Conservation (phyloP, 257 asterid genomes). For the Mentha longifolia region DNA sequence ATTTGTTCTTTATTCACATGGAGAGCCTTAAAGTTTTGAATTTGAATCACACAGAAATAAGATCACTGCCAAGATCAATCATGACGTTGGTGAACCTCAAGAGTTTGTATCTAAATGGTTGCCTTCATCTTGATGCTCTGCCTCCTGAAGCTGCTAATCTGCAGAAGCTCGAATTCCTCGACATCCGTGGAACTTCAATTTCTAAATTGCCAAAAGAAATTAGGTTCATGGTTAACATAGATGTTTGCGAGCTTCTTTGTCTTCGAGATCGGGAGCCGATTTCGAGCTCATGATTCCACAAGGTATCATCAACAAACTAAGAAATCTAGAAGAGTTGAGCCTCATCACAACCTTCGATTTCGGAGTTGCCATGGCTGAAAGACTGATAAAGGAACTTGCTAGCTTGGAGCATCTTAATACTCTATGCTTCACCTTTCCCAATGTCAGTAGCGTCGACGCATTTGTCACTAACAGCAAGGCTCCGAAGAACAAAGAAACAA, state of each 20-base stretch:
- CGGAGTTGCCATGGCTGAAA: background rate
- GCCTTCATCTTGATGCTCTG: background rate
- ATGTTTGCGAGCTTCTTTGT: constrained; percentile 23
- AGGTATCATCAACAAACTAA: background rate
- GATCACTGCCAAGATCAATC: background rate
- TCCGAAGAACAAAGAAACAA: background rate
- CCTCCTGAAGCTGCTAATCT: background rate
- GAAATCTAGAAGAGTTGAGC: constrained; percentile 24
- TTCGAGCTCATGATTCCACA: no score
- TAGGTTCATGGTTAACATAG: background rate
- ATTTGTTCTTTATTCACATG: background rate
- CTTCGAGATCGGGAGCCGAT: no score
- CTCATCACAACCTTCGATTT: background rate
- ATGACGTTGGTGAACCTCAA: background rate
- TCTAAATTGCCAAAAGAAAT: constrained; percentile 4
- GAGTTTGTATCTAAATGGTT: constrained; percentile 12
- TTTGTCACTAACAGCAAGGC: constrained; percentile 18
- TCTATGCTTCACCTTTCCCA: constrained; percentile 25
- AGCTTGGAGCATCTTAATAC: constrained; percentile 22
- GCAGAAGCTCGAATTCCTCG: background rate
- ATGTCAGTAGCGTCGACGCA: background rate
- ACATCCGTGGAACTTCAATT: constrained; percentile 23
- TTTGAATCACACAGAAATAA: background rate
- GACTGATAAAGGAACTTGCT: constrained; percentile 16
- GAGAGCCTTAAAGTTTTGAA: background rate